Conservation (phyloP, 176 grass and related monocot species). For the Guadua angustifolia region DNA sequence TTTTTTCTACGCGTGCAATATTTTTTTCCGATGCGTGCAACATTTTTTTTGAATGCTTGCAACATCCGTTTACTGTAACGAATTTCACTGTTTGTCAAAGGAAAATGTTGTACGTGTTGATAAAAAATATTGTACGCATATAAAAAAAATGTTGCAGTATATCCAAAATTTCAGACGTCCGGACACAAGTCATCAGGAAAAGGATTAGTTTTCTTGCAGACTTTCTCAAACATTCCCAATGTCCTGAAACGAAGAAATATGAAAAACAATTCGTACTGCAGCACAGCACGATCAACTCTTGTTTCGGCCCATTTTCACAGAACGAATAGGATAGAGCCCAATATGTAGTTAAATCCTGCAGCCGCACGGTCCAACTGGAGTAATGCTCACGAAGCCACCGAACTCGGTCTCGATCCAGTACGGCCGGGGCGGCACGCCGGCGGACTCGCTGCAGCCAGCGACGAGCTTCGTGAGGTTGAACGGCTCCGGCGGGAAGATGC, state of each 20-base stretch:
- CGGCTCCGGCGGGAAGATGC: not conserved
- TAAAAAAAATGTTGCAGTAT: too few species aligned
- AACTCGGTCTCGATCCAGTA: constrained; percentile 63
- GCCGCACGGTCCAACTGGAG: not conserved
- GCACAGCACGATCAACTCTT: not conserved
- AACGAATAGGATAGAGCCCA: not conserved
- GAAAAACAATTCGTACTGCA: not conserved
- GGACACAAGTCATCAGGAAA: too few species aligned
- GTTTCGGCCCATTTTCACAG: not conserved
- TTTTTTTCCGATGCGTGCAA: too few species aligned
- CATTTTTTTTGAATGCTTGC: too few species aligned
- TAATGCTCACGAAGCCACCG: constrained; percentile 58
- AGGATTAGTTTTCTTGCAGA: not conserved
- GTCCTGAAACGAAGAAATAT: not conserved
- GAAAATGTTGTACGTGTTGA: too few species aligned
- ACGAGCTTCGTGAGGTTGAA: not conserved
- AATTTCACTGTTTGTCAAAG: too few species aligned
- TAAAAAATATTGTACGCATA: too few species aligned
- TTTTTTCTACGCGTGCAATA: too few species aligned
- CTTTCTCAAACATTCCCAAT: not conserved
- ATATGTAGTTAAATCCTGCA: not conserved
- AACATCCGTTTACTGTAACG: too few species aligned
- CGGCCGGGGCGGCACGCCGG: constrained; percentile 43
- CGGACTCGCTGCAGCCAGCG: not conserved
- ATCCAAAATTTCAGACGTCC: too few species aligned